Percentiles rank a stretch among this genome's conserved stretches.
phyloP scores from a whole-genome alignment of 305 asterid genomes.

The Fraxinus sp. region DNA sequence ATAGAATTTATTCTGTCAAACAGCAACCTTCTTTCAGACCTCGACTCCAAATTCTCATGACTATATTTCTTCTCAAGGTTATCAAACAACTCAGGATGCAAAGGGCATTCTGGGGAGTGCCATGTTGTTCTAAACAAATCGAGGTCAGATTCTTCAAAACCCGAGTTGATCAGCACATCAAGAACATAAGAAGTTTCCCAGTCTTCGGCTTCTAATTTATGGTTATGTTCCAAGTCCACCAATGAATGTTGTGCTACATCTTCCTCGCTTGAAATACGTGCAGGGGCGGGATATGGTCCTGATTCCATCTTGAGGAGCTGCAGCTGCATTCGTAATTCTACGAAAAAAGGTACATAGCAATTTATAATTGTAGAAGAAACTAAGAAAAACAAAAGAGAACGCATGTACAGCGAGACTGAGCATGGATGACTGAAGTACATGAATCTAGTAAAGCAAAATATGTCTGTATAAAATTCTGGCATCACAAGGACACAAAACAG shows the following conservation, averaged over 20 bases:
- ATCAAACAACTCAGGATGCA: conserved; percentile 47
- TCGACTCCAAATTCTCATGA: conserved; percentile 28
- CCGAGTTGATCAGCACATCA: conserved; percentile 51
- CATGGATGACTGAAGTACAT: not conserved
- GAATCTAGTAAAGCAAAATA: not conserved
- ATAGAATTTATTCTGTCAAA: conserved; percentile 55
- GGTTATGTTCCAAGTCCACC: conserved; percentile 23
- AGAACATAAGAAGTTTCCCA: conserved; percentile 58
- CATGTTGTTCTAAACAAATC: conserved; percentile 37
- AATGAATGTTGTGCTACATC: conserved; percentile 25
- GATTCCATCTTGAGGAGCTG: conserved; percentile 60
- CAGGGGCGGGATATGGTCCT: conserved; percentile 25
- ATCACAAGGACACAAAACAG: not conserved
- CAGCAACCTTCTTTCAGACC: conserved; percentile 48
- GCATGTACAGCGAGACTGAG: not conserved
- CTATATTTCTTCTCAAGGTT: conserved; percentile 60
- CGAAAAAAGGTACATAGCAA: not conserved
- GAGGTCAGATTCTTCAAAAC: conserved; percentile 43
- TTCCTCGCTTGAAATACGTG: conserved; percentile 22
- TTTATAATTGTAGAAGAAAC: conserved; percentile 1
- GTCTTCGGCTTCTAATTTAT: conserved; percentile 25
- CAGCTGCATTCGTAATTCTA: conserved; percentile 61
- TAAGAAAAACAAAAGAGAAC: not conserved
- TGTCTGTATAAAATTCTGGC: not conserved
- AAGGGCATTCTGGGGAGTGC: conserved; percentile 49